Conservation (phyloP, 768 basidiomycete genomes). For the Coprinopsis cinerea region DNA sequence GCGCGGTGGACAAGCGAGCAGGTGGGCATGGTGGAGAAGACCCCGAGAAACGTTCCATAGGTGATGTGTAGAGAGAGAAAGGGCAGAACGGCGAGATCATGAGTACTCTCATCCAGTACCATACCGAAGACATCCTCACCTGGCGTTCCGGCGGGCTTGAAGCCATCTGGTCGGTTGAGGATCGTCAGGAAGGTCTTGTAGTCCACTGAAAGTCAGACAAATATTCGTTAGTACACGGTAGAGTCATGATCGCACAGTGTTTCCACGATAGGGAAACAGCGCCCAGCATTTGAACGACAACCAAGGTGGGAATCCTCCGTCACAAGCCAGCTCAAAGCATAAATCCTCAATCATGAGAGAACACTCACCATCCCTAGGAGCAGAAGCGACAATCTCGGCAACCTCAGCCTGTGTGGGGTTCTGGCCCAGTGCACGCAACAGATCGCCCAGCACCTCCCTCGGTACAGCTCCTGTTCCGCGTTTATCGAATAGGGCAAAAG, state of each 20-base stretch:
- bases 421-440: conserved; percentile 90
- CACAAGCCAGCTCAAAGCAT: conserved; percentile 8
- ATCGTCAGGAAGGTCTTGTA: conserved; percentile 89
- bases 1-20: too few species aligned
- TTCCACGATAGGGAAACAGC: too few species aligned
- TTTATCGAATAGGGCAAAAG: conserved; percentile 98
- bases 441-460: conserved; percentile 83
- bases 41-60: too few species aligned
- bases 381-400: conserved; percentile 63
- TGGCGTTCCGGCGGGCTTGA: conserved; percentile 94
- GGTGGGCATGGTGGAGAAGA: too few species aligned
- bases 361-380: conserved; percentile 67
- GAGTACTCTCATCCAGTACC: too few species aligned
- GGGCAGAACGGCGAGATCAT: too few species aligned
- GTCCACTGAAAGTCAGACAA: conserved; percentile 52
- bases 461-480: conserved; percentile 89
- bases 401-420: conserved; percentile 99
- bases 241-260: too few species aligned
- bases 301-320: too few species aligned
- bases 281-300: too few species aligned
- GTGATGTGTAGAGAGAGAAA: too few species aligned
- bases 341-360: not conserved
- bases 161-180: conserved; percentile 92
- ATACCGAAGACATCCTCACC: too few species aligned
- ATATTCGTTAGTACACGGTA: too few species aligned